phyloP scores from a whole-genome alignment of 2,329 filamentous ascomycete species.

The Coniella vitis region DNA sequence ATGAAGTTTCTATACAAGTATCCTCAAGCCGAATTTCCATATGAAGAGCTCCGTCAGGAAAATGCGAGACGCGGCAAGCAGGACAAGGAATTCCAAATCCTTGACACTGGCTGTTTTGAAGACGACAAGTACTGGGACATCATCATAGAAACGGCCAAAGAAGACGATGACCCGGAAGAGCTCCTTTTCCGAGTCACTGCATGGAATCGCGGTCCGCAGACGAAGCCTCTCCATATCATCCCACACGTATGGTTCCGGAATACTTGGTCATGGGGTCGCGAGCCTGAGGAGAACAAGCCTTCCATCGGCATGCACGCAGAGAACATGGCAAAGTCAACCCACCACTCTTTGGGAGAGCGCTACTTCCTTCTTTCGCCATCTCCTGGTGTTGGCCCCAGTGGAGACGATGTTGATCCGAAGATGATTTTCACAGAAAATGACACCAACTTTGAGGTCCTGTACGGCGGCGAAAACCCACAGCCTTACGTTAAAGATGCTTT shows the following conservation, averaged over 20 bases:
- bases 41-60: slow-evolving; percentile 78
- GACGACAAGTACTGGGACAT: slow-evolving; percentile 95
- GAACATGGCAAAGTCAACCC: slow-evolving; percentile 67
- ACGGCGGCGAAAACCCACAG: slow-evolving; percentile 69
- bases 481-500: slow-evolving; percentile 94
- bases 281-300: slow-evolving; percentile 70
- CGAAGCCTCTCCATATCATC: slow-evolving; percentile 85
- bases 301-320: slow-evolving; percentile 61
- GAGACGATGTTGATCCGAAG: slow-evolving; percentile 77
- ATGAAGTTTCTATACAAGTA: slow-evolving; percentile 99
- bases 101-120: slow-evolving; percentile 82
- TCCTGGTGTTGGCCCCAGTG: slow-evolving; percentile 70
- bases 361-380: slow-evolving; percentile 85
- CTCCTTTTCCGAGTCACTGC: slow-evolving; percentile 90
- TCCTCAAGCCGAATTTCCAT: slow-evolving; percentile 85
- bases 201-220: slow-evolving; percentile 89
- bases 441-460: slow-evolving; percentile 75
- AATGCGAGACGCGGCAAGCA: slow-evolving; percentile 70
- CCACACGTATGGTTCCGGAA: slow-evolving; percentile 97
- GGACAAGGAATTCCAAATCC: slow-evolving; percentile 85
- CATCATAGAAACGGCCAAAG: slow-evolving; percentile 92
- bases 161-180: slow-evolving; percentile 85
- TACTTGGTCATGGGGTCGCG: slow-evolving; percentile 91
- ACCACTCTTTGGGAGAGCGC: slow-evolving; percentile 73
- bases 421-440: slow-evolving; percentile 95